A percentile compares a stretch with the other conserved stretches of the same genome.
phyloP scores from a whole-genome alignment of 1,284 basidiomycete species.

The Trametes hirsuta region DNA sequence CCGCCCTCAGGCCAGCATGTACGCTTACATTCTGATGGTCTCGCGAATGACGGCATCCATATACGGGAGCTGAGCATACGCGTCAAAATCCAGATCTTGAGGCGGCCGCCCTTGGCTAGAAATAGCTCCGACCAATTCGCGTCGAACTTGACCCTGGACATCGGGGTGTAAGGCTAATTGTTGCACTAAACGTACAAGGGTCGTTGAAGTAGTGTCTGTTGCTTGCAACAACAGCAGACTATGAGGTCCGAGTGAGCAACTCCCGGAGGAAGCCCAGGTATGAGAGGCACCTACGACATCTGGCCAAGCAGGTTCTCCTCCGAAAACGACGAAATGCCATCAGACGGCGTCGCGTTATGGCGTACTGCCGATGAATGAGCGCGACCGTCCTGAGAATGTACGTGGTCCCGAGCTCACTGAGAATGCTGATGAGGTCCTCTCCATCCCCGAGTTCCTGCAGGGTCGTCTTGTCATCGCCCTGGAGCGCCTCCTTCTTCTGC shows the following conservation, averaged over 20 bases:
- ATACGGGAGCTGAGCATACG: neutral
- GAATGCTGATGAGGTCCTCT: slow-evolving; percentile 31
- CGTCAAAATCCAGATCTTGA: slow-evolving; percentile 5
- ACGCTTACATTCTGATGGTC: slow-evolving; percentile 2
- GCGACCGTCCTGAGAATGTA: neutral
- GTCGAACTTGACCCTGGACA: neutral
- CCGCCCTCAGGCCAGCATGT: neutral
- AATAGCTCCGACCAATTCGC: neutral
- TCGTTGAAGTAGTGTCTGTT: neutral
- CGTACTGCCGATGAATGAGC: neutral
- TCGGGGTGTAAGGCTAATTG: neutral
- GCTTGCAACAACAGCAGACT: slow-evolving; percentile 4
- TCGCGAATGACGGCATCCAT: slow-evolving; percentile 6
- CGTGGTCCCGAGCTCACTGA: slow-evolving; percentile 13
- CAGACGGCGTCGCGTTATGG: neutral
- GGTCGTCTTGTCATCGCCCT: slow-evolving; percentile 21
- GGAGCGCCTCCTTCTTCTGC: slow-evolving; percentile 17
- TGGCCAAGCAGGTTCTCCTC: slow-evolving; percentile 40
- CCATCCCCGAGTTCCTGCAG: slow-evolving; percentile 24
- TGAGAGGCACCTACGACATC: slow-evolving; percentile 33
- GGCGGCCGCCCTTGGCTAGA: neutral
- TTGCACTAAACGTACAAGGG: neutral
- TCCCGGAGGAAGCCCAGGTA: neutral
- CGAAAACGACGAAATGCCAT: slow-evolving; percentile 24
- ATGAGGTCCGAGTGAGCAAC: neutral